These are phyloP conservation scores for Kwoniella mangroviensis DNA, from an alignment of 768 basidiomycete species.

Conservation along the genomic window DNA sequence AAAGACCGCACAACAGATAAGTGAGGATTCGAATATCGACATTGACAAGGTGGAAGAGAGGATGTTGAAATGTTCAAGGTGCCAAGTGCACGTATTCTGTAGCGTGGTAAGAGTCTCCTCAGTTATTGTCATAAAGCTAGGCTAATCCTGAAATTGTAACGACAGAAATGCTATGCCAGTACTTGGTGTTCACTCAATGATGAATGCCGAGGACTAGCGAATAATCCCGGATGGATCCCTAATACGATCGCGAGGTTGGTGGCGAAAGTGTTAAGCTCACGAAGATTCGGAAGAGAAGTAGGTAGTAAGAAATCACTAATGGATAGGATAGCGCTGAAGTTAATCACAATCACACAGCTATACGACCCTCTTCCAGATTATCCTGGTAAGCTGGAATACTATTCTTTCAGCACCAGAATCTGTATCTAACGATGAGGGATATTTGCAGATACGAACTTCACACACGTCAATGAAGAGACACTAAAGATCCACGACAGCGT, in stretches of 20 bases:
- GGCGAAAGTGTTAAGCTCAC: neutral
- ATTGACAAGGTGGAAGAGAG: neutral
- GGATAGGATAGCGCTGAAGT: neutral
- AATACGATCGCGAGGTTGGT: neutral
- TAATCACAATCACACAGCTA: neutral
- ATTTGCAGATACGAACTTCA: neutral
- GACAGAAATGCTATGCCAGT: conserved; percentile 16
- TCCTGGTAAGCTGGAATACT: neutral
- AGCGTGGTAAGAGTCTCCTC: conserved; percentile 10
- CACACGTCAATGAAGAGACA: neutral
- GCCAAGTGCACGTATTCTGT: conserved; percentile 6
- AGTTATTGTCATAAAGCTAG: neutral
- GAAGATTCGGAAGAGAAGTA: neutral
- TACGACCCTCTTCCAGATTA: neutral
- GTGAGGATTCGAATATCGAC: neutral
- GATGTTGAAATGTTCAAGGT: conserved; percentile 11
- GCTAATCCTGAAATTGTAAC: neutral
- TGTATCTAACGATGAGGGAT: neutral
- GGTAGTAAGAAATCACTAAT: neutral
- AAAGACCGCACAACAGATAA: neutral
- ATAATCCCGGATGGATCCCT: neutral
- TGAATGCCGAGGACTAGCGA: conserved; percentile 4
- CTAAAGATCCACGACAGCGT: neutral
- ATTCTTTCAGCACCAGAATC: neutral
- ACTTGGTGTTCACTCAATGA: neutral